Conservation (phyloP, 257 asterid genomes). For the Fraxinus pennsylvanica region DNA sequence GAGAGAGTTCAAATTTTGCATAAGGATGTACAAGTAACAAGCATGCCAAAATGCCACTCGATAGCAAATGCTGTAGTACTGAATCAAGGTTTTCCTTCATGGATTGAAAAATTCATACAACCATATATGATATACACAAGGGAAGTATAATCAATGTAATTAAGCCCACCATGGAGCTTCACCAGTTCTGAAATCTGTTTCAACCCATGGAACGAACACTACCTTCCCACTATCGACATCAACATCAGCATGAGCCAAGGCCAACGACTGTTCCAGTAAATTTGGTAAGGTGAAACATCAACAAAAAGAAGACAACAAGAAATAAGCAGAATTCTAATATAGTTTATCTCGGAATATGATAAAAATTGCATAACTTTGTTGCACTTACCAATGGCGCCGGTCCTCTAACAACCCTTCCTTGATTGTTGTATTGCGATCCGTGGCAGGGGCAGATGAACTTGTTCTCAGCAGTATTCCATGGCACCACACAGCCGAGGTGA, state of each 20-base stretch:
- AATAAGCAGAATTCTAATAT: background rate
- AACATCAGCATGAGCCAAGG: conserved; percentile 86
- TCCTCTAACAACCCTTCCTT: conserved; percentile 90
- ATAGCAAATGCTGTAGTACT: conserved; percentile 1
- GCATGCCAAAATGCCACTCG: conserved; percentile 1
- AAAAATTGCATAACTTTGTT: background rate
- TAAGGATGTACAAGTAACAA: no score
- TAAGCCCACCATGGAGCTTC: conserved; percentile 92
- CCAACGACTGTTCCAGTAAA: conserved; percentile 61
- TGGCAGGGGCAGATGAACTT: conserved; percentile 98
- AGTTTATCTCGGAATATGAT: background rate
- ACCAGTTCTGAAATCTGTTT: conserved; percentile 93
- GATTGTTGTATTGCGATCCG: conserved; percentile 94
- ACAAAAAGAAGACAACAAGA: no score
- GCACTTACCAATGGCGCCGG: conserved; percentile 90
- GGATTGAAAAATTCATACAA: conserved; percentile 18
- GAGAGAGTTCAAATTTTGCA: no score
- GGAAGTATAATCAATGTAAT: background rate
- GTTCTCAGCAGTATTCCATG: conserved; percentile 87
- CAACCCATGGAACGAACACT: conserved; percentile 84
- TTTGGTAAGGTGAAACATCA: no score
- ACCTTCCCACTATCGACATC: conserved; percentile 78
- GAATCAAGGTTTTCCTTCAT: conserved; percentile 27
- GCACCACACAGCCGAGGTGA: conserved; percentile 98
- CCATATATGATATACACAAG: conserved; percentile 8